Evolutionary conservation across 108 stramenopile species (phyloP), one percentile per base, ranked within the genome.

Genomic region (Skeletonema menzelii): DNA sequence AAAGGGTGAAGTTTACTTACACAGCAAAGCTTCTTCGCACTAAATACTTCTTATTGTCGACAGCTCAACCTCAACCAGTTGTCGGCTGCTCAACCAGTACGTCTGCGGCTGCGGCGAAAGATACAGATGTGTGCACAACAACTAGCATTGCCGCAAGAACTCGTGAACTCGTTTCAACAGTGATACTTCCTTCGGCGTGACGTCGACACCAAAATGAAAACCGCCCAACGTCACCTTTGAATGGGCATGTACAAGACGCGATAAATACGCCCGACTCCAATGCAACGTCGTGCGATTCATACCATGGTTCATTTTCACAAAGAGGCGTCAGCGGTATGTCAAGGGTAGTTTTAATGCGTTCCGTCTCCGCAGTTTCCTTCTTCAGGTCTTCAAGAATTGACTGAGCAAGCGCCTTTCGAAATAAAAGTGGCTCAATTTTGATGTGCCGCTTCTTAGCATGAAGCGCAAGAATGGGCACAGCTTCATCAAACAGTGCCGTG

Each of bases 361-460:
- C 44, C 8, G 28, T 30, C 44, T 65, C 65, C 46, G 20, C 65
- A 8, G 65, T 46, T n/a, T 40, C 26, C 12, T 40, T 46, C 27
- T 65, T 44, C 47, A 46, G 24, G 4, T 15, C 42, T 26, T 27
- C 13, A 27, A 24, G 15, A 8, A 49, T 44, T 30, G 46, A 49
- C 24, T 65, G 65, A 13, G 65, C 65, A 65, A 65, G 65, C 27
- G 47, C 65, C 27, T 65, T 46, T 27, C 24, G 65, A 38, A 65
- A 65, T 28, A 28, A 19, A 65, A 46, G 2, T 13, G 65, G 26
- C 2, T 28, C 5, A 28, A 65, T 26, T 4, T 17, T 53, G 22
- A 65, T 27, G 12, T 65, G 65, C 24, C 65, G 65, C 27, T 44
- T 40, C 27, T 24, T 65, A 0, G 65, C 65, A 27, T 47, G 44